phyloP scores from a whole-genome alignment of 768 basidiomycete genomes.

The Amanita phalloides region DNA sequence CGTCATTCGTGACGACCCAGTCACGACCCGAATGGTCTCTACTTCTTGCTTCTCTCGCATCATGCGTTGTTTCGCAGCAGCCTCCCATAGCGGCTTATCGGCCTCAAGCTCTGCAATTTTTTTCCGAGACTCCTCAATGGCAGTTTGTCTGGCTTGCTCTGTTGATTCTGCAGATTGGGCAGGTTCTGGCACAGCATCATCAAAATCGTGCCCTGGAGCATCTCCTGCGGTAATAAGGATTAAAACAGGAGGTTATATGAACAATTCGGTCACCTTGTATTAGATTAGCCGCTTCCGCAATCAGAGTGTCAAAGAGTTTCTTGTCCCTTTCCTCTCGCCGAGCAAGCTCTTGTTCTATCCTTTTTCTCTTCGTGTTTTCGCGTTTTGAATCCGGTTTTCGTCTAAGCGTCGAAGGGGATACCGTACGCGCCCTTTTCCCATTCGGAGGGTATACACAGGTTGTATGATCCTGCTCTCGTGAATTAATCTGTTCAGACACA shows the following conservation, averaged over 20 bases:
- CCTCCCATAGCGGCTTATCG: constrained; percentile 55
- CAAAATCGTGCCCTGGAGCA: not conserved
- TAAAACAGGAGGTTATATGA: not conserved
- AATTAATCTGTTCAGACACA: not conserved
- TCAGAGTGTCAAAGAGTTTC: constrained; percentile 12
- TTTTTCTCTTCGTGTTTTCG: constrained; percentile 29
- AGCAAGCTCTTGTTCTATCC: constrained; percentile 26
- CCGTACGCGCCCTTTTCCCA: constrained; percentile 41
- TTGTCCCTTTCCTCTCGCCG: constrained; percentile 26
- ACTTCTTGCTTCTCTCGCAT: constrained; percentile 16
- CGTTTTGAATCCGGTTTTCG: constrained; percentile 27
- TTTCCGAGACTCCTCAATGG: constrained; percentile 52
- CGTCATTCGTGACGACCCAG: not conserved
- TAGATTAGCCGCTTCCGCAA: not conserved
- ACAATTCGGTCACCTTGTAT: not conserved
- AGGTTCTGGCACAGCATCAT: not conserved
- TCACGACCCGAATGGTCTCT: constrained; percentile 5
- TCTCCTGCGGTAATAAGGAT: not conserved
- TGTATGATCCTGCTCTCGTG: not conserved
- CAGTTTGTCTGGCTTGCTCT: constrained; percentile 26
- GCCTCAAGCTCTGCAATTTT: constrained; percentile 60
- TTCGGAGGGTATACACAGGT: constrained; percentile 16
- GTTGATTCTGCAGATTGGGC: not conserved
- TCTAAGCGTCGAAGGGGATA: constrained; percentile 29
- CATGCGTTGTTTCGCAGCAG: constrained; percentile 33